Conservation (phyloP, 2,329 filamentous ascomycete genomes). For the Colletotrichum simmondsii region DNA sequence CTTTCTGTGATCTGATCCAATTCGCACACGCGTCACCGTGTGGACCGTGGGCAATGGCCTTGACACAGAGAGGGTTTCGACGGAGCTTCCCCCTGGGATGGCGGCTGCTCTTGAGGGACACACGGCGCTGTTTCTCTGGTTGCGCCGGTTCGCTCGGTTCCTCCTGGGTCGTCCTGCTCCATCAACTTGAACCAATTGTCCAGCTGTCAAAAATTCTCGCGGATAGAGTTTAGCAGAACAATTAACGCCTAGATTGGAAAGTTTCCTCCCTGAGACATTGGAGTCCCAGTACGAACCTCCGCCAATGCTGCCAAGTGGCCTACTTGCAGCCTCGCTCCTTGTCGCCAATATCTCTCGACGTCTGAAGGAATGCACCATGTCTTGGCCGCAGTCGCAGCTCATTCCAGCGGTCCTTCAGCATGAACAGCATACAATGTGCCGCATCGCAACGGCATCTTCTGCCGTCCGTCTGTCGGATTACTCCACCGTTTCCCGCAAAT, state of each 20-base stretch:
- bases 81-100: slow-evolving; percentile 18
- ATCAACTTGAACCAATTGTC: not conserved
- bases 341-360: slow-evolving; percentile 10
- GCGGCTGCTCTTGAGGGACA: not conserved
- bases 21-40: slow-evolving; percentile 11
- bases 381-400: slow-evolving; percentile 15
- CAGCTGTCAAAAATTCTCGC: not conserved
- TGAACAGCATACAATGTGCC: not conserved
- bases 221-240: slow-evolving; percentile 21
- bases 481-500: slow-evolving; percentile 12
- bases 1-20: slow-evolving; percentile 19
- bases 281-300: slow-evolving; percentile 5
- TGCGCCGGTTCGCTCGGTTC: not conserved
- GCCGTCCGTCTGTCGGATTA: not conserved
- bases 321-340: slow-evolving; percentile 11
- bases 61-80: slow-evolving; percentile 34
- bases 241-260: slow-evolving; percentile 2
- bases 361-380: not conserved
- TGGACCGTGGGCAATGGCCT: slow-evolving; percentile 16
- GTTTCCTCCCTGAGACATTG: slow-evolving; percentile 26
- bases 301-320: slow-evolving; percentile 12
- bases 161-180: not conserved
- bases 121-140: not conserved
- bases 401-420: not conserved
- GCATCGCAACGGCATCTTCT: slow-evolving; percentile 9